phyloP scores from a whole-genome alignment of 1,284 basidiomycete species.

The Ceratobasidium sp. region DNA sequence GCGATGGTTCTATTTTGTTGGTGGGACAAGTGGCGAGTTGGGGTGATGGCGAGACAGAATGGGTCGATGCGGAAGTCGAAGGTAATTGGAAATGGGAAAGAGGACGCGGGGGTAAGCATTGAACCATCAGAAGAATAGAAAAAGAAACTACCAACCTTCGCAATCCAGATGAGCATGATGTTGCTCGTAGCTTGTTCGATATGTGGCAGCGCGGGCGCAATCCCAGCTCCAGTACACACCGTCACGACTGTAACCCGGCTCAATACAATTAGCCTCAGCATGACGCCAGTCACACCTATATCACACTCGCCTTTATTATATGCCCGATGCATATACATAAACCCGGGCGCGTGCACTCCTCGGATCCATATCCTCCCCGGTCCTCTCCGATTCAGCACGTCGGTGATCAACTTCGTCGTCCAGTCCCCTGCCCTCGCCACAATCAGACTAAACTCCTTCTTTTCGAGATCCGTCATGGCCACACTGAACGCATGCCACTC shows the following conservation, averaged over 20 bases:
- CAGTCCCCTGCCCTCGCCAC: slow-evolving; percentile 30
- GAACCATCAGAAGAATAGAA: too few relatives aligned
- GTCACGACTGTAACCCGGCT: too few relatives aligned
- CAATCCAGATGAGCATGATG: slow-evolving; percentile 37
- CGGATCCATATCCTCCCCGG: slow-evolving; percentile 24
- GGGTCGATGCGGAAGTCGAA: too few relatives aligned
- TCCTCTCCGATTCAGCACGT: background rate
- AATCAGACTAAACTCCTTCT: slow-evolving; percentile 33
- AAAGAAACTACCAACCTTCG: slow-evolving; percentile 32
- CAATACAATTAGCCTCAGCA: too few relatives aligned
- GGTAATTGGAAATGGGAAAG: too few relatives aligned
- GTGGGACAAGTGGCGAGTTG: too few relatives aligned
- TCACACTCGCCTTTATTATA: slow-evolving; percentile 32
- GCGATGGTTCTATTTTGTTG: slow-evolving; percentile 20
- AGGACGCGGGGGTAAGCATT: too few relatives aligned
- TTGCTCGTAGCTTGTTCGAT: slow-evolving; percentile 32
- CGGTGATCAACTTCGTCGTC: slow-evolving; percentile 33
- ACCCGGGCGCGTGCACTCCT: slow-evolving; percentile 31
- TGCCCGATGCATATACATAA: slow-evolving; percentile 40
- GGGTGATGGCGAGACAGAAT: too few relatives aligned
- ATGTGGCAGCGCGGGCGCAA: slow-evolving; percentile 35
- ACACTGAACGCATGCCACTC: slow-evolving; percentile 38
- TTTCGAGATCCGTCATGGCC: slow-evolving; percentile 35
- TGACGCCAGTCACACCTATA: too few relatives aligned
- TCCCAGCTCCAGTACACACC: slow-evolving; percentile 36